Evolutionary conservation across 2,329 filamentous ascomycete genomes (phyloP), one percentile per base, ranked within the genome.

Genomic region (Biscogniauxia sp.): DNA sequence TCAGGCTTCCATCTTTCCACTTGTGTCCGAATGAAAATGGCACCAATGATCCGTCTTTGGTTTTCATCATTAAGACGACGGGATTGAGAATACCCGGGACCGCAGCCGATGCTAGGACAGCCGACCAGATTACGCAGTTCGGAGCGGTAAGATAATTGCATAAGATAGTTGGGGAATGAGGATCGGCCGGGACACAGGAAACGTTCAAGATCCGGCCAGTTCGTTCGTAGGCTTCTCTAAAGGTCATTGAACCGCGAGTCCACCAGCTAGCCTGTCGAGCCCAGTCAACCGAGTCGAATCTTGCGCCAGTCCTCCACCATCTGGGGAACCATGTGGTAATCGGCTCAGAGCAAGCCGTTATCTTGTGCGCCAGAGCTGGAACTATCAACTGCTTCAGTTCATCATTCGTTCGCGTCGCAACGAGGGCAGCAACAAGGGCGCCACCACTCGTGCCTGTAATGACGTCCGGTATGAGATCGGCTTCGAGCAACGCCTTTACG

Each of bases 11-110:
- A 74, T 99, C 95, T 76, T 99, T 99, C 95, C 95, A 99, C 78
- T 98, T 98, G 80, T 98, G 93, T 0, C 95, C 95, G 72, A 99
- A 99, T 0, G 92, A 96, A 76, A 97, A 99, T 0, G 95, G 95
- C 0, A 87, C 86, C 3, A 99, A 81, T 1, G 82, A 87, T 1
- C 93, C 93, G 61, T 93, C 85, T 19, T 83, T 81, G 57, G 84
- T 90, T 78, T 96, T 97, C 81, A 97, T 93, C 80, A 92, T 91
- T 7, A 99, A 86, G 1, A 99, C 94, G 2, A 96, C 91, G 0
- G 95, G 95, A 71, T 98, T 98, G 41, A 98, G 80, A 60, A 99
- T 98, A 1, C 95, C 95, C 0, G 95, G 95, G 0, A 99, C 95
- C 4, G 95, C 95, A 3, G 95, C 95, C 5, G 93, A 97, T 0